Percentiles rank a stretch among this genome's conserved stretches.
These are phyloP conservation scores for Drechslerella stenobrocha DNA, from an alignment of 2,329 filamentous ascomycete genomes.

Conservation along the genomic window DNA sequence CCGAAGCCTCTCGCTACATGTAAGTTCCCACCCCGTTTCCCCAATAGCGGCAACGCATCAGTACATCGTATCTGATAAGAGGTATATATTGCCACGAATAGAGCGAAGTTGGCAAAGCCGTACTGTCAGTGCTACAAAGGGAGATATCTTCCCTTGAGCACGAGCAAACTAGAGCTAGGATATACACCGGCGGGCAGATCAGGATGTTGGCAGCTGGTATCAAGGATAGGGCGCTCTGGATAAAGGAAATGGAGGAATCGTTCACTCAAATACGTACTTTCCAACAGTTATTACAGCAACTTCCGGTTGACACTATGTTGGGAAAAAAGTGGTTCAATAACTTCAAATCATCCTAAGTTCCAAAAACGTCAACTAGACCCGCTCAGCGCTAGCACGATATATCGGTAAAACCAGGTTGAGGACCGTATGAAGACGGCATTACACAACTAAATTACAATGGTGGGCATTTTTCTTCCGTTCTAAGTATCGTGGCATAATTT, in stretches of 20 bases:
- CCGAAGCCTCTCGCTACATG: constrained; percentile 14
- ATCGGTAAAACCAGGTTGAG: too few relatives aligned
- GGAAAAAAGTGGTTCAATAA: constrained; percentile 25
- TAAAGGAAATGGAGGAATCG: constrained; percentile 6
- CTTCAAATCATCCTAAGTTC: constrained; percentile 4
- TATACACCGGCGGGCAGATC: constrained; percentile 12
- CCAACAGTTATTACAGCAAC: constrained; percentile 10
- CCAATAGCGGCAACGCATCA: neutral
- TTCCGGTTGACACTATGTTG: constrained; percentile 37
- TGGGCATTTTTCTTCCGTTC: too few relatives aligned
- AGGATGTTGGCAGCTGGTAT: neutral
- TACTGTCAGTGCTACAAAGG: neutral
- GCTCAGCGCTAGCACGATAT: too few relatives aligned
- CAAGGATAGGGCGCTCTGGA: constrained; percentile 19
- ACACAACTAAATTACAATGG: too few relatives aligned
- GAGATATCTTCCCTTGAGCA: constrained; percentile 3
- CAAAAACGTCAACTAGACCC: too few relatives aligned
- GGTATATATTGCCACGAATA: neutral
- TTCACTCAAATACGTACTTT: constrained; percentile 14
- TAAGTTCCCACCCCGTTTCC: constrained; percentile 2
- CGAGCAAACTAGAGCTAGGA: neutral
- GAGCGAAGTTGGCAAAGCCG: constrained; percentile 23
- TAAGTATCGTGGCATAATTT: too few relatives aligned
- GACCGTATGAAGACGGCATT: too few relatives aligned
- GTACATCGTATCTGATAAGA: too few relatives aligned